phyloP scores from a whole-genome alignment of 148 eudicot species.

The Nyssa sinensis region DNA sequence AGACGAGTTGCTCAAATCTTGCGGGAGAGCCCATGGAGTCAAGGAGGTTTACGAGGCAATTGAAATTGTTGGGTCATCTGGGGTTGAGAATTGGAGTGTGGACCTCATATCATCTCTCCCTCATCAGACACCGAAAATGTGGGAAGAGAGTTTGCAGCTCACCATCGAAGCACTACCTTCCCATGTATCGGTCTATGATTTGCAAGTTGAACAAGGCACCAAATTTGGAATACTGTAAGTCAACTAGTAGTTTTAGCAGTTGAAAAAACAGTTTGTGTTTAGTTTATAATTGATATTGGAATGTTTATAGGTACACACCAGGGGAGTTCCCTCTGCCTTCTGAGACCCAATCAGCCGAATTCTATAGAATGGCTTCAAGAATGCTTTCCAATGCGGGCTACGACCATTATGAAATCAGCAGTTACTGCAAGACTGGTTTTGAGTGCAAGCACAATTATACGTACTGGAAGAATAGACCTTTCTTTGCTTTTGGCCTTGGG shows the following conservation, averaged over 20 bases:
- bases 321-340: constrained; percentile 93
- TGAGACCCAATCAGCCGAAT: constrained; percentile 74
- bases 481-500: constrained; percentile 84
- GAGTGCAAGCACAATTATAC: constrained; percentile 83
- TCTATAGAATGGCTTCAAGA: constrained; percentile 83
- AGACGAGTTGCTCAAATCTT: constrained; percentile 73
- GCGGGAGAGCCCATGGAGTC: constrained; percentile 94
- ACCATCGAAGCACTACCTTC: constrained; percentile 62
- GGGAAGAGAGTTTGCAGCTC: constrained; percentile 81
- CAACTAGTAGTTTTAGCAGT: neutral
- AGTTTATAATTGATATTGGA: constrained; percentile 2
- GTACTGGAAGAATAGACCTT: constrained; percentile 76
- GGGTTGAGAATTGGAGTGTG: constrained; percentile 87
- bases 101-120: constrained; percentile 95
- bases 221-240: constrained; percentile 85
- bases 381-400: constrained; percentile 66
- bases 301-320: constrained; percentile 70
- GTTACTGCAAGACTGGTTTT: constrained; percentile 74
- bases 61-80: constrained; percentile 60
- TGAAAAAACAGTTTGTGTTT: neutral
- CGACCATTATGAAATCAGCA: constrained; percentile 87
- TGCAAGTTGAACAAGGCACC: constrained; percentile 90
- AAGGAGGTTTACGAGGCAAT: constrained; percentile 75
- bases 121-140: constrained; percentile 79
- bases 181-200: constrained; percentile 90